A percentile compares a stretch with the other conserved stretches of the same genome.
These are phyloP conservation scores for Craspedostauros australis DNA, from an alignment of 108 stramenopile species.

Conservation along the genomic window DNA sequence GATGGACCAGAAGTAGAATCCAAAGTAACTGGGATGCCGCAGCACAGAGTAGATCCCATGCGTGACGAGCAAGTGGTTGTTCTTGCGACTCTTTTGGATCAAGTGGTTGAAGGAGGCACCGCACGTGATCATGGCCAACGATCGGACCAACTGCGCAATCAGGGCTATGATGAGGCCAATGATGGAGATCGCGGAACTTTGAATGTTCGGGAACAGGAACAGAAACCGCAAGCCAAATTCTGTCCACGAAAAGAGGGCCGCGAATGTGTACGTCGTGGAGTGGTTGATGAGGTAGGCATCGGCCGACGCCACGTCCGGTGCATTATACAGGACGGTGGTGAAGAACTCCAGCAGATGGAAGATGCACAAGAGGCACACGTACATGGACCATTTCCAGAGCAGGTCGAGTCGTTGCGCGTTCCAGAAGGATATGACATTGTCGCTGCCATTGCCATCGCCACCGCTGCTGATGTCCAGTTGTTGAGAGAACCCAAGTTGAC, in stretches of 20 bases:
- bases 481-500: neutral
- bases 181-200: conserved; percentile 3
- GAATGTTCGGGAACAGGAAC: conserved; percentile 41
- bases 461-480: conserved; percentile 1
- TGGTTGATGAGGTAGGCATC: conserved; percentile 93
- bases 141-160: conserved; percentile 71
- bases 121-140: conserved; percentile 87
- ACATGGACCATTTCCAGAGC: conserved; percentile 65
- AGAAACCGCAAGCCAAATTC: conserved; percentile 78
- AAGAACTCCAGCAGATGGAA: conserved; percentile 89
- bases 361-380: conserved; percentile 45
- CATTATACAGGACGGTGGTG: conserved; percentile 71
- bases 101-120: conserved; percentile 93
- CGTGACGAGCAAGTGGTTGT: conserved; percentile 85
- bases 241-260: conserved; percentile 71
- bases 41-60: conserved; percentile 81
- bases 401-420: conserved; percentile 15
- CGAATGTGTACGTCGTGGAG: conserved; percentile 83
- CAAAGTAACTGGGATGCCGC: conserved; percentile 95
- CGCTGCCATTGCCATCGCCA: neutral
- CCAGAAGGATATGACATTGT: neutral
- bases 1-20: conserved; percentile 94
- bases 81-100: conserved; percentile 78
- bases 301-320: conserved; percentile 37
- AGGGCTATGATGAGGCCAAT: conserved; percentile 64